Base-by-base conservation (phyloP, 2,329 filamentous ascomycete genomes). In the Colletotrichum sp. region DNA sequence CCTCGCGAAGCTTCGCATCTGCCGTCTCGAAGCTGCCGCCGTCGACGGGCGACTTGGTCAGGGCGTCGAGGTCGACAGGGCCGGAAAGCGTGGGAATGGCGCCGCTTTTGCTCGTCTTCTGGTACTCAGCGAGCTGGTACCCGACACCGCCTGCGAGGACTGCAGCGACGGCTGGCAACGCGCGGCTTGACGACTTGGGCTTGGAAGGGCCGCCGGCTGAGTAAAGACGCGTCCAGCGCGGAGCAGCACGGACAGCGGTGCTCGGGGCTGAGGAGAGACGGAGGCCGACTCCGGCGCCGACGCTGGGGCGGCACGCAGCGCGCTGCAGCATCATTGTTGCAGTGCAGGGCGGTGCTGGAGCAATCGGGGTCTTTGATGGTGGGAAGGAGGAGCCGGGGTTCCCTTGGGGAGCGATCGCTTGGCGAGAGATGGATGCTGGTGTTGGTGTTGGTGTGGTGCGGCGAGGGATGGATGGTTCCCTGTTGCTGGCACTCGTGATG, bases 1-100 rank as follows among this genome's bases (percentile, higher is more conserved):
- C 79, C 38, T 83, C 75, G 6, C 84, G 81, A 4, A 85, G 60
- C 70, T 79, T 82, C 13, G 76, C 77, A 32, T 84, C 79, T 18
- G 83, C 82, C 5, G 79, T 79, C 3, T 80, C 72, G 6, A 84
- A 78, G 55, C 70, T 73, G 64, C 73, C 73, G 28, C 18, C 30
- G 3, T 65, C 70, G 15, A 75, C 73, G 4, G 73, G 70, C 16
- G 73, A 55, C 26, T 73, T 21, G 43, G 48, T 64, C 15, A 75
- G 34, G 34, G 58, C 58, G 43, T 60, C 70, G 15, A 75, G 24
- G 34, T 73, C 70, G 32, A 69, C 70, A n/a, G 73, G 64, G 8
- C 65, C 58, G 21, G 70, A n/a, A 18, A 75, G 48, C 15, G 26
- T 66, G 26, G 73, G 73, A n/a, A 75, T 67, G 18, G 21, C 58